A percentile compares a stretch with the other conserved stretches of the same genome.
These are phyloP conservation scores for Speleostelium caveatum DNA, from an alignment of 78 protist species.

Conservation along the genomic window DNA sequence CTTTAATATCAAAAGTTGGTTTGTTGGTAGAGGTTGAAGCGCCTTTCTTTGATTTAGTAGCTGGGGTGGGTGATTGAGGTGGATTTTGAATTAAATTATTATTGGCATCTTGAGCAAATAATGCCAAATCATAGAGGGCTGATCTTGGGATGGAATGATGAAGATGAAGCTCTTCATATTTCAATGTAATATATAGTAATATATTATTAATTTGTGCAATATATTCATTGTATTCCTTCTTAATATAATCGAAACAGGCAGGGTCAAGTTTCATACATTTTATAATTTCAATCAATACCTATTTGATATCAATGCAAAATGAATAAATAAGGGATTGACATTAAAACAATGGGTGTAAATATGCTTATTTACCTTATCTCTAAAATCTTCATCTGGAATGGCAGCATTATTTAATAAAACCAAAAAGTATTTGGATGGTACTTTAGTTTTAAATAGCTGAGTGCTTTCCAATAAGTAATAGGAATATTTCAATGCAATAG, in stretches of 20 bases:
- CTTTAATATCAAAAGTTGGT: conserved; percentile 2
- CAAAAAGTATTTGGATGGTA: conserved; percentile 8
- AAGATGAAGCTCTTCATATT: neutral
- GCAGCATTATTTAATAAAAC: conserved; percentile 24
- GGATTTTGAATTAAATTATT: conserved; percentile 6
- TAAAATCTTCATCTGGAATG: conserved; percentile 21
- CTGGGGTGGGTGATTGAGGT: neutral
- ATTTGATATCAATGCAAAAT: neutral
- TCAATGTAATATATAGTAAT: conserved; percentile 15
- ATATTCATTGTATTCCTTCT: conserved; percentile 6
- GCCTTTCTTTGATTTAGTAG: neutral
- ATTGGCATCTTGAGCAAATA: conserved; percentile 16
- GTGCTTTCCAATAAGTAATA: neutral
- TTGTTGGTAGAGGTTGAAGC: neutral
- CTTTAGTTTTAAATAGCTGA: no score
- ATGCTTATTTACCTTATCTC: conserved; percentile 12
- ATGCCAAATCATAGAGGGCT: conserved; percentile 24
- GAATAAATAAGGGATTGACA: neutral
- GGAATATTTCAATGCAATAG: conserved; percentile 21
- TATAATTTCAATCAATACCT: conserved; percentile 24
- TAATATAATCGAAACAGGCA: conserved; percentile 23
- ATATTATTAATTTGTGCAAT: conserved; percentile 68
- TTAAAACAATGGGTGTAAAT: neutral
- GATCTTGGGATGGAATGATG: neutral
- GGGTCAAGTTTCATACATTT: conserved; percentile 27